These are phyloP conservation scores for Coemansia sp. DNA, from an alignment of 192 early-diverging fungal genomes.

Conservation along the genomic window DNA sequence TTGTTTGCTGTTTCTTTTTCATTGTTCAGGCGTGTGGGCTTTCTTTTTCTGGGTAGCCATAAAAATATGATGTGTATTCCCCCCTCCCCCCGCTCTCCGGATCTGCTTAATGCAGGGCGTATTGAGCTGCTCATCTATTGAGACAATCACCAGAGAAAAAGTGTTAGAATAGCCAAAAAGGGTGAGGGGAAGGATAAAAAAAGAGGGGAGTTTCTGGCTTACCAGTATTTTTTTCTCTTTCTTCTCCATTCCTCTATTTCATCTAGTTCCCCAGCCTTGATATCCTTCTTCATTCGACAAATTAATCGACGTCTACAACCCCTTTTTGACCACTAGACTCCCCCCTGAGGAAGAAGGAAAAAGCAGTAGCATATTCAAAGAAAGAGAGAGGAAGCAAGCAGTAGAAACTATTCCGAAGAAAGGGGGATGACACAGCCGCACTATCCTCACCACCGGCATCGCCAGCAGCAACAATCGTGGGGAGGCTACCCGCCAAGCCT, in stretches of 20 bases:
- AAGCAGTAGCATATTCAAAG: background rate
- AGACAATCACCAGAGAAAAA: background rate
- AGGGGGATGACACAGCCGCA: slow-evolving; percentile 3
- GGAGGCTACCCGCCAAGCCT: background rate
- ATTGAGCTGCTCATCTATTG: background rate
- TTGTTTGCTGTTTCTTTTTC: background rate
- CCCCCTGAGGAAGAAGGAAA: background rate
- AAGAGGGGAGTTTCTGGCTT: background rate
- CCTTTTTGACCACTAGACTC: background rate
- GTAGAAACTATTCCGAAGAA: background rate
- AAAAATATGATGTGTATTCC: background rate
- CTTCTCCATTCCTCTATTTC: background rate
- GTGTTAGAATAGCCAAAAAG: background rate
- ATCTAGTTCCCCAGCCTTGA: background rate
- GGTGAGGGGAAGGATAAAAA: background rate
- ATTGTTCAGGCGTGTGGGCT: background rate
- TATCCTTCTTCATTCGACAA: background rate
- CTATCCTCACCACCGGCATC: background rate
- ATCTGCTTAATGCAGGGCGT: slow-evolving; percentile 3
- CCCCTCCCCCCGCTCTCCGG: background rate
- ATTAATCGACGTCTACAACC: background rate
- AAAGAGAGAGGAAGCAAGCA: background rate
- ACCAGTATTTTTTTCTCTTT: background rate
- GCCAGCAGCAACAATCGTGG: slow-evolving; percentile 11
- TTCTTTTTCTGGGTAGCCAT: background rate